Evolutionary conservation across 108 stramenopile species (phyloP), one percentile per base, ranked within the genome.

Genomic region (Pseudonitzschia multiseries): DNA sequence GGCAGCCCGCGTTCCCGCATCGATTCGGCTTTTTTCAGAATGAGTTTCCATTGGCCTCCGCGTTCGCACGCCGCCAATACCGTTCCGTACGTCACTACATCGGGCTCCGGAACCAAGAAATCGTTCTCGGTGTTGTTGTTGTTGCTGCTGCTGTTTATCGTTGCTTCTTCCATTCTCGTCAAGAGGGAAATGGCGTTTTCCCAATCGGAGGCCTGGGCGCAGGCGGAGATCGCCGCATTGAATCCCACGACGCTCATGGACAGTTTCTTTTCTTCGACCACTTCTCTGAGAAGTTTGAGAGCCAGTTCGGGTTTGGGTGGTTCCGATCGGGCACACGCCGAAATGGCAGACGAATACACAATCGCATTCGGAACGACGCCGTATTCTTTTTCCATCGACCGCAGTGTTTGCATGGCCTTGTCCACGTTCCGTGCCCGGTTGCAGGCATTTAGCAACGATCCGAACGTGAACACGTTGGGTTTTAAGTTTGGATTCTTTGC

Each of bases 381-480:
- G 63, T 83, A 81, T 6, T 76, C 57, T 26, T 64, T 36, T 78
- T 83, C 28, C 81, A 87, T 79, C 27, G 74, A 59, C 24, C 73
- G 43, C 59, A 93, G 71, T 22, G 87, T 46, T 70, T 73, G 32
- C 59, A 86, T 52, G 4, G 88, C 86, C 18, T 74, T 22, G 12
- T 67, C 76, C 22, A 77, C 76, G 59, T 87, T 78, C 56, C 90
- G 63, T 18, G 86, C 85, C 10, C 90, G 78, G 28, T 90, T 87
- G 71, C 83, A 91, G 8, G 78, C 85, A 42, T 84, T 89, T 62
- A 93, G 79, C 0, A 93, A 67, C 4, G 78, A 50, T 4, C 93
- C 93, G 70, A 93, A 91, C 18, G 93, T 93, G 68, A 86, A 93
- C 0, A 88, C 87, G 69, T 93, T 93, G 18, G 88, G 89, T 14